Conservation (phyloP, 352 stramenopile species). For the Detonula confervacea region DNA sequence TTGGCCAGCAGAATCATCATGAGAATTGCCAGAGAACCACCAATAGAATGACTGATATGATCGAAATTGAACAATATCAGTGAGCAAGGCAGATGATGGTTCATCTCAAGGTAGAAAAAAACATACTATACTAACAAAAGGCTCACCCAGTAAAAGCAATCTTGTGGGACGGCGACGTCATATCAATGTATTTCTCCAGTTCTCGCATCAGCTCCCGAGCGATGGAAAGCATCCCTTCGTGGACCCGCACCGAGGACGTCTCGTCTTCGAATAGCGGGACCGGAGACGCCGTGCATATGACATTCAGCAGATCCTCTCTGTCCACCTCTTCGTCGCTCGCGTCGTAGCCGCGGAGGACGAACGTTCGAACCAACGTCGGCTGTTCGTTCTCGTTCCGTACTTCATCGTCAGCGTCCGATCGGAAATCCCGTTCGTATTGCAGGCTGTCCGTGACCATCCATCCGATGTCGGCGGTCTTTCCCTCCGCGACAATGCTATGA, state of each 20-base stretch:
- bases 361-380: conserved; percentile 68
- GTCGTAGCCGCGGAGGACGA: conserved; percentile 85
- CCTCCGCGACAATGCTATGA: conserved; percentile 73
- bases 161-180: conserved; percentile 64
- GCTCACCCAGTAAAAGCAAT: conserved; percentile 78
- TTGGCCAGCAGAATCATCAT: conserved; percentile 65
- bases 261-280: conserved; percentile 43
- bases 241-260: conserved; percentile 59
- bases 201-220: conserved; percentile 73
- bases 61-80: conserved; percentile 1
- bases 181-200: conserved; percentile 75
- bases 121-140: neutral
- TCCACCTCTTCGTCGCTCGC: conserved; percentile 83
- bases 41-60: conserved; percentile 73
- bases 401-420: too few relatives aligned
- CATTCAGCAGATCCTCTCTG: conserved; percentile 72
- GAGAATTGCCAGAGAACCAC: conserved; percentile 77
- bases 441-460: conserved; percentile 84
- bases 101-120: neutral
- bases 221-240: conserved; percentile 77
- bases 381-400: conserved; percentile 17
- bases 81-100: neutral
- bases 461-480: conserved; percentile 73
- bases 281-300: conserved; percentile 69
- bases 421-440: conserved; percentile 56